Evolutionary conservation across 768 basidiomycete species (phyloP), one percentile per base, ranked within the genome.

Genomic region (Phlegmacium glaucopus): DNA sequence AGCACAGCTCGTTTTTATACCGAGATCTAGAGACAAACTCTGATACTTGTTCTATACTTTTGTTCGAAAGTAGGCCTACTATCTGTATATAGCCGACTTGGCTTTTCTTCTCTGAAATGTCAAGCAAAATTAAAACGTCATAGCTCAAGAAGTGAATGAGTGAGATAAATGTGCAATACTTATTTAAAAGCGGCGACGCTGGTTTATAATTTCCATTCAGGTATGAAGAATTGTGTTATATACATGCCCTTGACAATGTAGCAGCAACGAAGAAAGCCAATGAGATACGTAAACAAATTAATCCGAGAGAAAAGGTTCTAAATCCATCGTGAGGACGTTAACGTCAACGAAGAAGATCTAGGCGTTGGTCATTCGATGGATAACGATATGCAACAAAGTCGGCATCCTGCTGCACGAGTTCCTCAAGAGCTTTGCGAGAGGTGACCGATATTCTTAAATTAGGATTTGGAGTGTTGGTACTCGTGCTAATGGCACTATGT

Each of bases 321-420:
- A 42, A 48, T 38, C n/a, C 10, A 30, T 16, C 39, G 26, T 18
- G 15, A 40, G 7, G 35, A 37, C 17, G 5, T 40, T 10, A 40
- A 47, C 22, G 30, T 54, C 53, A 66, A 52, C 63, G 79, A 47
- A 86, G 57, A 35, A 87, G 71, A 60, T 83, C 82, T 52, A 86
- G 58, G 32, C 76, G 80, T 55, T 87, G 83, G 55, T 87, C 83
- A 52, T 74, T 79, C 11, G 89, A 90, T 6, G 90, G 90, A 64
- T 93, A 93, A 34, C 90, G 81, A 62, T 92, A 91, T 4, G 90
- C 87, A 50, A 92, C 82, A 59, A 93, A 92, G 13, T 91, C 87
- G 3, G 79, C 66, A 61, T 90, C 89, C 65, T 88, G 90, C n/a
- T 84, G 76, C n/a, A 93, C 87, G 16, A 89, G 74, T 55, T 85